These are phyloP conservation scores for Sarocladium kiliense DNA, from an alignment of 2,329 filamentous ascomycete species.

Conservation along the genomic window DNA sequence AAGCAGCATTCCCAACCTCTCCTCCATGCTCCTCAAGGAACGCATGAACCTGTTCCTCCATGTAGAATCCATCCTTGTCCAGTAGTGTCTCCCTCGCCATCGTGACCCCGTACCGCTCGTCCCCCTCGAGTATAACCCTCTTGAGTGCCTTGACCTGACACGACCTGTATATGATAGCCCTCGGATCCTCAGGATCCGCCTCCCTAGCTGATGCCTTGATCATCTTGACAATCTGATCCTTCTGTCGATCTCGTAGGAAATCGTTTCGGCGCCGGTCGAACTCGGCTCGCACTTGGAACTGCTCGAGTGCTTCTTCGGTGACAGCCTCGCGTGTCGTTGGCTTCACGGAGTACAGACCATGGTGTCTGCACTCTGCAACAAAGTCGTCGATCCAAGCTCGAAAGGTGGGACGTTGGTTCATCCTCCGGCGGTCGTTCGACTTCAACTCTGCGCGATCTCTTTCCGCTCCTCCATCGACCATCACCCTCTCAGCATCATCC, in stretches of 20 bases:
- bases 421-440: slow-evolving; percentile 51
- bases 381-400: slow-evolving; percentile 58
- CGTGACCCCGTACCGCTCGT: slow-evolving; percentile 31
- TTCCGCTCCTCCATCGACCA: slow-evolving; percentile 7
- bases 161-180: slow-evolving; percentile 25
- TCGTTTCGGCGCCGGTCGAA: slow-evolving; percentile 37
- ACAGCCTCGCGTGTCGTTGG: slow-evolving; percentile 37
- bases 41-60: slow-evolving; percentile 31
- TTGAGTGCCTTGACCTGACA: slow-evolving; percentile 38
- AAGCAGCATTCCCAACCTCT: slow-evolving; percentile 29
- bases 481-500: slow-evolving; percentile 15
- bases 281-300: slow-evolving; percentile 40
- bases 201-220: slow-evolving; percentile 33
- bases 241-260: slow-evolving; percentile 36
- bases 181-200: slow-evolving; percentile 18
- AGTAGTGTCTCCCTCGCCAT: not conserved
- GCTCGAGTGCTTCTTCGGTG: slow-evolving; percentile 45
- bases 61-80: slow-evolving; percentile 34
- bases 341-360: slow-evolving; percentile 26
- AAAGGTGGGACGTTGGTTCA: slow-evolving; percentile 52
- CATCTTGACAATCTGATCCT: slow-evolving; percentile 36
- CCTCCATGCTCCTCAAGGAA: slow-evolving; percentile 38
- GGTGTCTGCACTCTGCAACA: slow-evolving; percentile 44
- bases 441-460: slow-evolving; percentile 29
- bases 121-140: slow-evolving; percentile 42